These are phyloP conservation scores for Pyrenophora seminiperda DNA, from an alignment of 2,329 filamentous ascomycete genomes.

Conservation along the genomic window DNA sequence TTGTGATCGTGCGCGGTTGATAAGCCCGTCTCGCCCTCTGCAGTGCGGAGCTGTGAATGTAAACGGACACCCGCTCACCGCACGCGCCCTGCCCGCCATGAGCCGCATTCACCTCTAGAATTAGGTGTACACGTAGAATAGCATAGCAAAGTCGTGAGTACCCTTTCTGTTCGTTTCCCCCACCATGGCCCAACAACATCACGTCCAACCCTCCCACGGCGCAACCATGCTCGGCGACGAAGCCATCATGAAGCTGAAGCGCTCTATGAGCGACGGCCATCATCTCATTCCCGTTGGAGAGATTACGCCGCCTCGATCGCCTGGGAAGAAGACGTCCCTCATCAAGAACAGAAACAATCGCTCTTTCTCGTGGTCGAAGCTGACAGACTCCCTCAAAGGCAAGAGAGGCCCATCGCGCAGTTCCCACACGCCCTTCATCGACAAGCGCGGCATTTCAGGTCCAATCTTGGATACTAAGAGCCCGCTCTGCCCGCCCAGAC, in stretches of 20 bases:
- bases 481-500: conserved; percentile 22
- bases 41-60: conserved; percentile 24
- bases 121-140: conserved; percentile 18
- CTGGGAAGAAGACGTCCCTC: conserved; percentile 9
- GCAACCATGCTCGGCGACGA: conserved; percentile 28
- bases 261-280: conserved; percentile 30
- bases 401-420: conserved; percentile 25
- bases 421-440: conserved; percentile 21
- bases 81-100: conserved; percentile 31
- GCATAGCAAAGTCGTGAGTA: conserved; percentile 31
- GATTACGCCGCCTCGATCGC: conserved; percentile 20
- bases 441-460: conserved; percentile 33
- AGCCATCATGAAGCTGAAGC: conserved; percentile 30
- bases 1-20: conserved; percentile 11
- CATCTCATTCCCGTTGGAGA: conserved; percentile 24
- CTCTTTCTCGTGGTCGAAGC: conserved; percentile 35
- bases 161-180: conserved; percentile 9
- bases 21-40: conserved; percentile 4
- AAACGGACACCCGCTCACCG: conserved; percentile 23
- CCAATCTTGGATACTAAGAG: conserved; percentile 28
- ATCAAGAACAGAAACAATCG: conserved; percentile 18
- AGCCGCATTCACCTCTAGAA: conserved; percentile 32
- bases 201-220: conserved; percentile 4
- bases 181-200: conserved; percentile 10
- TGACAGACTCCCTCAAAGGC: conserved; percentile 34